Evolutionary conservation across 345 rosid species (phyloP), one percentile per base, ranked within the genome.

Genomic region (Salix koriyanagi): DNA sequence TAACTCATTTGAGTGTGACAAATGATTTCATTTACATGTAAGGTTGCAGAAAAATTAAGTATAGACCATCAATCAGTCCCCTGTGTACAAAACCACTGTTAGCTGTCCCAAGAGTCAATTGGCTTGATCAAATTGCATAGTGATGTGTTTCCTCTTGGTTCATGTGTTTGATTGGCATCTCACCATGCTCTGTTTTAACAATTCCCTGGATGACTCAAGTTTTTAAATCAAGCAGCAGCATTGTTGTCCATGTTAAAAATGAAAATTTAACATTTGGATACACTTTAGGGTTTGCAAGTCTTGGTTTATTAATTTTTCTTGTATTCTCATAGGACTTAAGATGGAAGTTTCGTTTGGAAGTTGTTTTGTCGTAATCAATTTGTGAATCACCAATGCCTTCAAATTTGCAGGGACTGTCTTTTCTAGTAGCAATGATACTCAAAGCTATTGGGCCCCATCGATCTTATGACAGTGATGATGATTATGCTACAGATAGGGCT

Each of bases 381-480:
- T 65, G 52, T 72, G 80, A 62, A 80, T 65, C 23, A 48, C 30
- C 58, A 28, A 4, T 48, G 71, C 61, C 28, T 42, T 56, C 42
- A 1, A 64, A 39, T 76, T 66, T 80, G 26, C 87, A 93, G 99
- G 98, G 88, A 72, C 65, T 88, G 14, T 90, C 89, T 46, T 80
- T 91, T 67, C 61, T 90, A 46, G 62, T 89, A 82, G 97, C 94
- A 8, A 74, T 90, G 91, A 74, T 89, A 52, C 92, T 96, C 74
- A 90, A 89, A 79, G 92, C 88, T 72, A 84, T 91, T 26, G 97
- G 98, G 50, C 94, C 97, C 9, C 89, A 88, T 84, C 87, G 58
- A 41, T 81, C 76, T 83, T 91, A 91, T 80, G 96, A 90, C 72
- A 91, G 92, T 69, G 98, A 91, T 26, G 96, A 95, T 80, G 96